phyloP scores from a whole-genome alignment of 768 basidiomycete genomes.

The Amanita muscaria region DNA sequence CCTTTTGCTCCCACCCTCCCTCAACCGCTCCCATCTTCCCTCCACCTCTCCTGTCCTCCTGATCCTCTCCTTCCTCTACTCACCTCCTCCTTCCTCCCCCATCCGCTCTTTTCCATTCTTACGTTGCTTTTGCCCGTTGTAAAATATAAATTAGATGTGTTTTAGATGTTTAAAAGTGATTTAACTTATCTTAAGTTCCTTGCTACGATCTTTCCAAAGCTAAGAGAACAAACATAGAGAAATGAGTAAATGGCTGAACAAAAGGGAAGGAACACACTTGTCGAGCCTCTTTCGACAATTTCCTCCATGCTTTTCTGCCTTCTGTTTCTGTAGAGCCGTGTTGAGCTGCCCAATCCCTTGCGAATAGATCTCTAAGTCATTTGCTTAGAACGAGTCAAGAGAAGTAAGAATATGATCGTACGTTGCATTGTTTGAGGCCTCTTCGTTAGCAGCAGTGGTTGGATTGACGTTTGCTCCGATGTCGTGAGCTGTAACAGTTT shows the following conservation, averaged over 20 bases:
- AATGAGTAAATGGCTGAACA: neutral
- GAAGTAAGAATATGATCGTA: neutral
- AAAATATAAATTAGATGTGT: neutral
- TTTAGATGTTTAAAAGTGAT: neutral
- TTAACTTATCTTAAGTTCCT: neutral
- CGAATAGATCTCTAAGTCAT: slow-evolving; percentile 1
- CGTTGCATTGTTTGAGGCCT: slow-evolving; percentile 2
- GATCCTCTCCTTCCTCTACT: no score
- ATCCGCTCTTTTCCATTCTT: neutral
- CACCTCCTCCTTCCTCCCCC: neutral
- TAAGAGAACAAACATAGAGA: neutral
- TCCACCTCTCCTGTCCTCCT: no score
- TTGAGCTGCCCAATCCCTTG: slow-evolving; percentile 1
- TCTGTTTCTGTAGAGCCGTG: neutral
- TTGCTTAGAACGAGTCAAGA: neutral
- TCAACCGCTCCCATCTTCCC: no score
- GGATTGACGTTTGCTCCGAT: neutral
- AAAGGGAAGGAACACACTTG: slow-evolving; percentile 1
- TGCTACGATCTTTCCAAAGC: neutral
- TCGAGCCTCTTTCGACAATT: neutral
- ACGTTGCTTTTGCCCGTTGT: neutral
- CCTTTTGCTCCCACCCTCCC: no score
- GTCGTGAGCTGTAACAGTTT: neutral
- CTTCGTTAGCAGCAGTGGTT: neutral
- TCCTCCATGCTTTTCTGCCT: slow-evolving; percentile 1